phyloP scores from a whole-genome alignment of 768 basidiomycete genomes.

The Lactarius trivialis region DNA sequence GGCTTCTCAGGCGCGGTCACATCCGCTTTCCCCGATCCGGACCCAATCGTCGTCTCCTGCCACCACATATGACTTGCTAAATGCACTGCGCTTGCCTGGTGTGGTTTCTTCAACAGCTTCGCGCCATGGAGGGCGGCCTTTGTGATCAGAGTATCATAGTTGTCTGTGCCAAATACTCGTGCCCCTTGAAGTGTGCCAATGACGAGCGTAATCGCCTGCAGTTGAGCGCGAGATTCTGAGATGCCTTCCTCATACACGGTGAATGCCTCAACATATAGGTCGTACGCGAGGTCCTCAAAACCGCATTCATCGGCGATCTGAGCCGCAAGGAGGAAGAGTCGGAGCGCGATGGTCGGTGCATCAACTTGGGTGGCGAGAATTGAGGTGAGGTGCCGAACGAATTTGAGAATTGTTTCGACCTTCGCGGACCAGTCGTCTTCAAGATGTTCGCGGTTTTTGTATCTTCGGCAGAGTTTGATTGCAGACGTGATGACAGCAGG shows the following conservation, averaged over 20 bases:
- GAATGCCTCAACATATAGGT: conserved; percentile 96
- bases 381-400: conserved; percentile 87
- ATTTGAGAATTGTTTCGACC: conserved; percentile 86
- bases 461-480: conserved; percentile 88
- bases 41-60: conserved; percentile 57
- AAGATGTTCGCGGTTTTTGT: conserved; percentile 73
- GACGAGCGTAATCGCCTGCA: conserved; percentile 95
- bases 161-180: conserved; percentile 87
- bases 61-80: conserved; percentile 98
- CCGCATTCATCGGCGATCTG: conserved; percentile 93
- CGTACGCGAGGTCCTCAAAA: conserved; percentile 94
- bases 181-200: conserved; percentile 87
- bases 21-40: conserved; percentile 39
- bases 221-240: conserved; percentile 89
- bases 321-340: conserved; percentile 91
- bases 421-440: conserved; percentile 84
- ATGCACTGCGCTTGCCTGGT: conserved; percentile 91
- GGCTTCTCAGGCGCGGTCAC: conserved; percentile 31
- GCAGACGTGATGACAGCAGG: conserved; percentile 91
- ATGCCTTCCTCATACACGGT: conserved; percentile 98
- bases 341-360: conserved; percentile 84
- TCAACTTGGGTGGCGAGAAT: conserved; percentile 93
- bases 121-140: conserved; percentile 98
- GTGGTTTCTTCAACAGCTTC: conserved; percentile 95
- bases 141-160: conserved; percentile 96